Percentiles rank a stretch among this genome's conserved stretches.
Evolutionary conservation across 306 rosid genomes (phyloP).

Genomic region (Castanea sativa): DNA sequence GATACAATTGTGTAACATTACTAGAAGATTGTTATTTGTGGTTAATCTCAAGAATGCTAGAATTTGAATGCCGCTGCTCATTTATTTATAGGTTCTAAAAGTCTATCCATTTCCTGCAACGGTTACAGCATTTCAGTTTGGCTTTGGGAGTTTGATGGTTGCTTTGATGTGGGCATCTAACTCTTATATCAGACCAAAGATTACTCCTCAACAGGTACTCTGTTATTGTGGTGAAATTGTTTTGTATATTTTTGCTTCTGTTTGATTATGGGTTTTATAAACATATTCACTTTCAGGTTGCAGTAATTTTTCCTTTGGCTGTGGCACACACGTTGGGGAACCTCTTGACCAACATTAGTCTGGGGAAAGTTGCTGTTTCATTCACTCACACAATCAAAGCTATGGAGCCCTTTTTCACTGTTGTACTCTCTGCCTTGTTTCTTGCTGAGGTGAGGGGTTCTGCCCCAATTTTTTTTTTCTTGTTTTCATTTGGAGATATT

Average conservation of each 20-base stretch:
- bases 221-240: not conserved
- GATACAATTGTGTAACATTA: not conserved
- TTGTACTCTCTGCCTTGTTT: conserved; percentile 55
- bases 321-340: conserved; percentile 71
- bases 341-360: conserved; percentile 66
- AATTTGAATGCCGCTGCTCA: conserved; percentile 25
- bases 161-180: conserved; percentile 59
- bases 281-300: conserved; percentile 37
- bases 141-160: conserved; percentile 47
- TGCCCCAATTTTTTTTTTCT: not conserved
- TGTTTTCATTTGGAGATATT: not conserved
- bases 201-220: conserved; percentile 56
- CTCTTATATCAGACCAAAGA: conserved; percentile 53
- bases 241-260: not conserved
- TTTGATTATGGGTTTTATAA: not conserved
- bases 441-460: conserved; percentile 55
- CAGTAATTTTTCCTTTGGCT: conserved; percentile 56
- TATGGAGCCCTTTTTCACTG: conserved; percentile 80
- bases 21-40: not conserved
- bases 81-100: conserved; percentile 68
- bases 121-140: conserved; percentile 62
- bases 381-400: conserved; percentile 86
- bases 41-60: not conserved
- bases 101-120: conserved; percentile 90
- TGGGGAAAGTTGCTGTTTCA: conserved; percentile 72